Conservation (phyloP, 768 basidiomycete genomes). For the Neoboletus brunneissimus region DNA sequence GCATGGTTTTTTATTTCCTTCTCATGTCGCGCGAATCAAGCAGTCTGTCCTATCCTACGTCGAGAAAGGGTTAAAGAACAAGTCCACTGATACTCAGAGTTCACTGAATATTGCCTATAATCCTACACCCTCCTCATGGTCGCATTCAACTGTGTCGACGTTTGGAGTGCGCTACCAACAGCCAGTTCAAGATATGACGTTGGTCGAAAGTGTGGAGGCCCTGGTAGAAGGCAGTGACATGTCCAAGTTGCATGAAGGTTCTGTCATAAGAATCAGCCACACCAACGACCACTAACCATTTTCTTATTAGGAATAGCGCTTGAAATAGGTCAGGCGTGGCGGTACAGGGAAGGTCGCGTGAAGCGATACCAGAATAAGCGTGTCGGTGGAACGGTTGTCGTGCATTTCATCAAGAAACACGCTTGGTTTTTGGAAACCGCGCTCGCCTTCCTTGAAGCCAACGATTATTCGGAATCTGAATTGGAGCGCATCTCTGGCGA, state of each 20-base stretch:
- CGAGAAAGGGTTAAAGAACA: conserved; percentile 41
- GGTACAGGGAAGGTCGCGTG: conserved; percentile 64
- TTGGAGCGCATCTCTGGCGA: conserved; percentile 14
- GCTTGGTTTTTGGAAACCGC: conserved; percentile 97
- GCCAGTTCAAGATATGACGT: conserved; percentile 63
- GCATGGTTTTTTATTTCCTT: conserved; percentile 94
- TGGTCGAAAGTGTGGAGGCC: conserved; percentile 78
- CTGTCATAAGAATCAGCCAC: conserved; percentile 3
- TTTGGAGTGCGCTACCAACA: conserved; percentile 77
- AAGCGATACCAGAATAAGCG: conserved; percentile 64
- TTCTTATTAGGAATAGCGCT: conserved; percentile 48
- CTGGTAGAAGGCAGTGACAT: conserved; percentile 90
- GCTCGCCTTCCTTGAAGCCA: conserved; percentile 79
- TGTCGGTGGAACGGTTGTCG: conserved; percentile 90
- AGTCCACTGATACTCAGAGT: conserved; percentile 28
- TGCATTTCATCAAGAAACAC: conserved; percentile 96
- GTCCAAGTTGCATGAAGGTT: conserved; percentile 67
- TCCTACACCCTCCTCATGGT: conserved; percentile 58
- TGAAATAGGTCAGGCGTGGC: conserved; percentile 67
- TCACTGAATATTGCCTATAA: conserved; percentile 22
- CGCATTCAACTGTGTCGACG: conserved; percentile 82
- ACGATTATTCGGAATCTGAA: conserved; percentile 57
- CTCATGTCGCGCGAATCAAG: conserved; percentile 71
- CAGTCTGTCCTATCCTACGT: conserved; percentile 52
- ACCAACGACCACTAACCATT: neutral